Evolutionary conservation across 2,329 filamentous ascomycete genomes (phyloP).

Genomic region (Neofusicoccum kwambonambiense): DNA sequence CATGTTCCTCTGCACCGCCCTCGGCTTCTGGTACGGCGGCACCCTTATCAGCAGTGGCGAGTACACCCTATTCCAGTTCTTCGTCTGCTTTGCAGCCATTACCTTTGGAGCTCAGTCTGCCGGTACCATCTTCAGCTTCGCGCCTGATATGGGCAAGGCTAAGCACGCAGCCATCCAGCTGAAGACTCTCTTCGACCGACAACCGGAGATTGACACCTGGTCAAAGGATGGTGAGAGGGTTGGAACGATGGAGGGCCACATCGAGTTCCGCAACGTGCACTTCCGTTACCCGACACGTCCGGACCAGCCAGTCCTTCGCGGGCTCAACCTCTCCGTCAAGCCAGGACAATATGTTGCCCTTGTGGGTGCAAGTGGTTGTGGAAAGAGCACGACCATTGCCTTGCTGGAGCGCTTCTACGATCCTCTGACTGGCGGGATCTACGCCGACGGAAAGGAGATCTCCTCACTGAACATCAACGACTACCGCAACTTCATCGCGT

Average conservation of each 20-base stretch:
- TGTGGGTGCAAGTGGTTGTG: slow-evolving; percentile 87
- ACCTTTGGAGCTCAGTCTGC: slow-evolving; percentile 92
- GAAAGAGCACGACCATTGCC: slow-evolving; percentile 86
- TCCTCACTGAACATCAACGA: slow-evolving; percentile 64
- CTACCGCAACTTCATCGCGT: slow-evolving; percentile 78
- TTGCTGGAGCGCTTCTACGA: slow-evolving; percentile 91
- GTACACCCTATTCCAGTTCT: slow-evolving; percentile 82
- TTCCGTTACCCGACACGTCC: slow-evolving; percentile 88
- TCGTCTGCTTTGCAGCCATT: slow-evolving; percentile 82
- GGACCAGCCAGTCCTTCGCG: slow-evolving; percentile 84
- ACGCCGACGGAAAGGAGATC: slow-evolving; percentile 78
- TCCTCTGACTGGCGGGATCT: slow-evolving; percentile 73
- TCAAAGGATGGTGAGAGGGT: slow-evolving; percentile 65
- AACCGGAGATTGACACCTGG: slow-evolving; percentile 79
- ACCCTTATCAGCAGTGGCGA: slow-evolving; percentile 69
- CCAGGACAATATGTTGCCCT: slow-evolving; percentile 80
- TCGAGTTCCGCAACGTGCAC: slow-evolving; percentile 91
- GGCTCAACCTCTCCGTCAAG: slow-evolving; percentile 70
- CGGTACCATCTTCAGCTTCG: slow-evolving; percentile 84
- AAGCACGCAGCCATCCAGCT: slow-evolving; percentile 76
- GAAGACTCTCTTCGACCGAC: slow-evolving; percentile 76
- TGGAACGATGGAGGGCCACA: slow-evolving; percentile 63
- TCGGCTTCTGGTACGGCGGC: slow-evolving; percentile 92
- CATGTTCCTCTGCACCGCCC: slow-evolving; percentile 71
- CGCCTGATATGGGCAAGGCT: slow-evolving; percentile 90